These are phyloP conservation scores for Blastosporella zonata DNA, from an alignment of 1,284 basidiomycete genomes.

Conservation along the genomic window DNA sequence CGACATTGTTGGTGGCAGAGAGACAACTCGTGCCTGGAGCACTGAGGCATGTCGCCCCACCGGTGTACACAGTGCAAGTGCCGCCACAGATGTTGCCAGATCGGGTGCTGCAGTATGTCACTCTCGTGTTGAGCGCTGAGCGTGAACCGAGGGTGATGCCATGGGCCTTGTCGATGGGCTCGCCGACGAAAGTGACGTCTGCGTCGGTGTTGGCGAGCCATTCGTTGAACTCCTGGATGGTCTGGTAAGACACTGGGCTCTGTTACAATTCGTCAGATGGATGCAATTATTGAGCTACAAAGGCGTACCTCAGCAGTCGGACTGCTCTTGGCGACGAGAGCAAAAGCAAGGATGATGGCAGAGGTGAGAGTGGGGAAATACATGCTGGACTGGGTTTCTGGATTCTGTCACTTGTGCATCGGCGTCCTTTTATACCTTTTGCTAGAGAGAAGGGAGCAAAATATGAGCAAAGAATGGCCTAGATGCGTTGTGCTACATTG, in stretches of 20 bases:
- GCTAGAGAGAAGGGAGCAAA: too few species aligned
- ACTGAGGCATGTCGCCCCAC: conserved; percentile 20
- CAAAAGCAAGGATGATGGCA: conserved; percentile 1
- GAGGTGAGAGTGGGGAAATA: conserved; percentile 10
- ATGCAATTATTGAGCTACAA: background rate
- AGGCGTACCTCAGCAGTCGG: conserved; percentile 1
- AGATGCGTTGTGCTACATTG: too few species aligned
- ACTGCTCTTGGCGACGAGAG: background rate
- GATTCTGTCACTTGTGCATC: background rate
- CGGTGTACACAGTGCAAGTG: conserved; percentile 24
- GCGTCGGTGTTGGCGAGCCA: conserved; percentile 26
- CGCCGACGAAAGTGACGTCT: conserved; percentile 24
- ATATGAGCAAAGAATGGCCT: too few species aligned
- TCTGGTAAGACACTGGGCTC: background rate
- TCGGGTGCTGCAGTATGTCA: conserved; percentile 22
- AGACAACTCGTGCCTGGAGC: conserved; percentile 26
- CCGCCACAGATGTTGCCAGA: conserved; percentile 22
- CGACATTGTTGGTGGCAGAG: conserved; percentile 24
- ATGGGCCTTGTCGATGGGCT: conserved; percentile 10
- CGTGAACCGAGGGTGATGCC: conserved; percentile 10
- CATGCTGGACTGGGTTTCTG: background rate
- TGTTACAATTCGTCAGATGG: background rate
- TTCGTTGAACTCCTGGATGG: conserved; percentile 13
- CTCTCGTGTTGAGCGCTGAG: conserved; percentile 18
- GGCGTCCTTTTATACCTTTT: too few species aligned